Evolutionary conservation across 208 protist genomes (phyloP), one percentile per base, ranked within the genome.

Genomic region (Novymonas esmeraldas): DNA sequence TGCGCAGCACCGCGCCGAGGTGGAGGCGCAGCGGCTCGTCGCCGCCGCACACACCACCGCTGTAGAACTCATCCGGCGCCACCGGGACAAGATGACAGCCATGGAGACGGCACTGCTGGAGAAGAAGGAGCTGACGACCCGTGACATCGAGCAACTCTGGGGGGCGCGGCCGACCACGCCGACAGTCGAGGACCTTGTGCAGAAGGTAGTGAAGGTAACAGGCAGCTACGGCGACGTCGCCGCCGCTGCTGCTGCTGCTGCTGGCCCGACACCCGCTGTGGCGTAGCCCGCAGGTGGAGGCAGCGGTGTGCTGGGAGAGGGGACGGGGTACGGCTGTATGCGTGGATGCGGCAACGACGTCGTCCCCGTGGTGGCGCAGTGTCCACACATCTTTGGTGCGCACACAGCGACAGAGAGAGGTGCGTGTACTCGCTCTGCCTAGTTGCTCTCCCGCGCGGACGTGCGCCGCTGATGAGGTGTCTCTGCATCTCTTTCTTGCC

Each of bases 51-150:
- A 92, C 64, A 58, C 78, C 38, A 88, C 68, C 39, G 86, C 88
- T 4, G 45, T 83, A 54, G 54, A 75, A 28, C 81, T 94, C 41
- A 62, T 97, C 28, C 39, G 45, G 31, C 33, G 52, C 13, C 74
- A 97, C 71, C 64, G 64, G 41, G 72, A 76, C 60, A 93, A 90
- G 73, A 51, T 97, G 55, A 58, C 87, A 20, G 31, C 36, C 0
- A 80, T 94, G 69, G 81, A 75, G 11, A 36, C 54, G 10, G 73
- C 62, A 31, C 78, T 97, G 22, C 5, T 94, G 29, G 76, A 95
- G 60, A 93, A 90, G 76, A 92, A 90, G 64, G 92, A 97, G 72
- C 58, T 97, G 24, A 65, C 62, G 33, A 86, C 76, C n/a, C 71
- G 38, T 9, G 86, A 94, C n/a, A 76, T 97, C 22, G 82, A 88